Conservation (phyloP, 2,329 filamentous ascomycete species). For the Alternaria metachromatica region DNA sequence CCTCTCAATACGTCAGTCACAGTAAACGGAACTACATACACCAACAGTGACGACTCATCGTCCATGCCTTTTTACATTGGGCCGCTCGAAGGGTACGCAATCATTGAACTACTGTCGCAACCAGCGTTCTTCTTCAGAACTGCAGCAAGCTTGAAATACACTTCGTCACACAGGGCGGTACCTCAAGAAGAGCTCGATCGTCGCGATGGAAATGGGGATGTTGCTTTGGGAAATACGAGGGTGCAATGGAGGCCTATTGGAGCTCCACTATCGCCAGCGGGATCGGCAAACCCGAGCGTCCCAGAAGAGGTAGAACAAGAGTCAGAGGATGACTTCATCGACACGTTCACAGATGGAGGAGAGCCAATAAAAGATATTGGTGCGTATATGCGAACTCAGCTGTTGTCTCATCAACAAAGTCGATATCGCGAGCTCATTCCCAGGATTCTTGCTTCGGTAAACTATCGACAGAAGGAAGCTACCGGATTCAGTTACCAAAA, state of each 20-base stretch:
- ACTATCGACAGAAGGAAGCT: conserved; percentile 4
- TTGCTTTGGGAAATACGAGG: neutral
- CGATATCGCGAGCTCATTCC: conserved; percentile 5
- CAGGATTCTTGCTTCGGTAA: conserved; percentile 13
- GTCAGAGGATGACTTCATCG: neutral
- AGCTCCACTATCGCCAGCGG: neutral
- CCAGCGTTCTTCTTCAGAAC: conserved; percentile 30
- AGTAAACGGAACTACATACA: conserved; percentile 25
- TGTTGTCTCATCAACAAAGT: neutral
- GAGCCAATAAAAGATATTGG: neutral
- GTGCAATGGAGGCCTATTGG: neutral
- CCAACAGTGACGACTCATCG: conserved; percentile 4
- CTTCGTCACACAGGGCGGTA: neutral
- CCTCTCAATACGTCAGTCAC: conserved; percentile 12
- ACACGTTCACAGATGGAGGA: conserved; percentile 4
- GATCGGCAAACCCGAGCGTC: too few species aligned
- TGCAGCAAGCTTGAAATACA: conserved; percentile 5
- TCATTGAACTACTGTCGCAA: conserved; percentile 29
- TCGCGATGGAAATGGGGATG: conserved; percentile 2
- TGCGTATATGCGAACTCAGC: neutral
- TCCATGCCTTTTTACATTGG: conserved; percentile 18
- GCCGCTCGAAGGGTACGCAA: conserved; percentile 23
- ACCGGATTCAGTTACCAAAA: conserved; percentile 12
- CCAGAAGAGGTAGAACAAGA: neutral
- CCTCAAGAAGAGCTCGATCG: neutral